Conservation (phyloP, 2,329 filamentous ascomycete genomes). For the Alternaria metachromatica region DNA sequence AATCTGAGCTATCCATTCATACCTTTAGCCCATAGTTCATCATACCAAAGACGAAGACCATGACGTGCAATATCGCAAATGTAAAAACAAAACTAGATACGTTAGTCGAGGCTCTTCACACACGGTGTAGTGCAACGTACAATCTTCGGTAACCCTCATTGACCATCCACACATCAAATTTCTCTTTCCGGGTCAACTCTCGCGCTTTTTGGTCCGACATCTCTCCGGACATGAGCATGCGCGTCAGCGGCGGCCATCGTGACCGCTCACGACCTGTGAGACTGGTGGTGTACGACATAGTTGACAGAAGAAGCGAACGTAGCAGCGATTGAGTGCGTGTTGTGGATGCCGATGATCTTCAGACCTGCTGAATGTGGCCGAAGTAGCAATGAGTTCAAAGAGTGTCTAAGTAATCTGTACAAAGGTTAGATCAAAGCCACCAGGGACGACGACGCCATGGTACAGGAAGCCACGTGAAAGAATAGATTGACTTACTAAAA, state of each 20-base stretch:
- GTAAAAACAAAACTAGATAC: conserved; percentile 73
- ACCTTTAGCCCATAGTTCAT: conserved; percentile 79
- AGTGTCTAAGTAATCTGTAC: conserved; percentile 41
- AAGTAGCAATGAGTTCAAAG: conserved; percentile 32
- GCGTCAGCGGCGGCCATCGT: conserved; percentile 81
- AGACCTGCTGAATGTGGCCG: conserved; percentile 51
- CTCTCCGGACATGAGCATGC: conserved; percentile 83
- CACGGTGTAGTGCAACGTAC: conserved; percentile 57
- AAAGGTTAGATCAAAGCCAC: conserved; percentile 23
- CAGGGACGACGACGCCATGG: conserved; percentile 11
- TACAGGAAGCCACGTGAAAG: conserved; percentile 8
- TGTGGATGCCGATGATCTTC: conserved; percentile 42
- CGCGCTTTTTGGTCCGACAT: conserved; percentile 77
- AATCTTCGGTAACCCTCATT: conserved; percentile 84
- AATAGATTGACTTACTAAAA: conserved; percentile 39
- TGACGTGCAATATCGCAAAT: conserved; percentile 74
- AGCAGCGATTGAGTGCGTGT: conserved; percentile 19
- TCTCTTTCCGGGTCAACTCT: conserved; percentile 71
- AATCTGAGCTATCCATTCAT: conserved; percentile 2
- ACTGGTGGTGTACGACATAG: conserved; percentile 43
- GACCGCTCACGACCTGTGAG: conserved; percentile 66
- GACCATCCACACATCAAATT: conserved; percentile 86
- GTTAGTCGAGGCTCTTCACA: conserved; percentile 32
- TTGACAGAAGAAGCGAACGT: conserved; percentile 17
- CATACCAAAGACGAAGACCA: conserved; percentile 81